These are phyloP conservation scores for Beta vulgaris DNA, from an alignment of 148 eudicot genomes.

Conservation along the genomic window DNA sequence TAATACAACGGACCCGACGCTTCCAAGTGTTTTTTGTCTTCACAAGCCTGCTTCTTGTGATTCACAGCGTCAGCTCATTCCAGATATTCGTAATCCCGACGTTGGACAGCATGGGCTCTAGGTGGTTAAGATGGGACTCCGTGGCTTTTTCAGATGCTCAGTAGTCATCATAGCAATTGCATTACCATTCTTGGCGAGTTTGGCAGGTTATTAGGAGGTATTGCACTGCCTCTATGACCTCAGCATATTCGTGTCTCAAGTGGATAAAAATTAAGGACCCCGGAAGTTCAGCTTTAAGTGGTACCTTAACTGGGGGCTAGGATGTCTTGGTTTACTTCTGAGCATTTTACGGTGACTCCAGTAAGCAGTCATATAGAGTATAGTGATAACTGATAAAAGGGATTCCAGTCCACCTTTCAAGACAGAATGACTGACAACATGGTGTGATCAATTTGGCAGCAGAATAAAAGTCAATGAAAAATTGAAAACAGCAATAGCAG, in stretches of 20 bases:
- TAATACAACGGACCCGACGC: slow-evolving; percentile 53
- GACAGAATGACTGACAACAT: slow-evolving; percentile 35
- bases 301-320: slow-evolving; percentile 70
- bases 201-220: slow-evolving; percentile 78
- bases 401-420: slow-evolving; percentile 62
- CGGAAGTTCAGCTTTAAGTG: slow-evolving; percentile 43
- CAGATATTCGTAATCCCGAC: slow-evolving; percentile 93
- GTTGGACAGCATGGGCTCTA: slow-evolving; percentile 76
- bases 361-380: slow-evolving; percentile 74
- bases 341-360: slow-evolving; percentile 56
- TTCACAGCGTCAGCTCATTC: slow-evolving; percentile 68
- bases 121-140: slow-evolving; percentile 51
- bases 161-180: slow-evolving; percentile 67
- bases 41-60: slow-evolving; percentile 48
- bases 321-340: slow-evolving; percentile 59
- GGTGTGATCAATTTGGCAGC: neutral
- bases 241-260: slow-evolving; percentile 84
- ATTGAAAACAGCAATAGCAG: neutral
- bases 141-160: slow-evolving; percentile 61
- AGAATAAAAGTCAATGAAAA: slow-evolving; percentile 1
- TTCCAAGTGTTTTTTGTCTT: slow-evolving; percentile 39
- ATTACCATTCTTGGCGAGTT: slow-evolving; percentile 68
- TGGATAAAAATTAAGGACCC: slow-evolving; percentile 71
- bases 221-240: slow-evolving; percentile 64
- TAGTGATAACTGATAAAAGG: slow-evolving; percentile 58